Conservation (phyloP, 2,329 filamentous ascomycete species). For the Didymella sp. region DNA sequence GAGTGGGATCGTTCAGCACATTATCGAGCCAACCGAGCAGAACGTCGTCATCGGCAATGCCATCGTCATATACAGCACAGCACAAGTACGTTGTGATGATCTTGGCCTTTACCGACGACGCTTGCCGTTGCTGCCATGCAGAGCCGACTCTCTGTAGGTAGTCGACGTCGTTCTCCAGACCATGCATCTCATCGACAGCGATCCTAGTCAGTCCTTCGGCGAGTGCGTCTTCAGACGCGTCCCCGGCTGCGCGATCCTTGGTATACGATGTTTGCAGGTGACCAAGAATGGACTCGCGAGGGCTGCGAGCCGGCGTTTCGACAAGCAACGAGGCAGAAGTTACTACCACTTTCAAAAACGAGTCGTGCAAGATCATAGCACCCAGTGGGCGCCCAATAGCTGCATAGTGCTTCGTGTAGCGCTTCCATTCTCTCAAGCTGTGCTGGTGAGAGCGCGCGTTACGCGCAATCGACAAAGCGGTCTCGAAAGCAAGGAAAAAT, state of each 20-base stretch:
- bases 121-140: constrained; percentile 83
- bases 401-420: constrained; percentile 82
- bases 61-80: constrained; percentile 81
- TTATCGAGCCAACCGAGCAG: constrained; percentile 87
- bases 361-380: constrained; percentile 88
- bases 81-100: constrained; percentile 85
- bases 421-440: constrained; percentile 83
- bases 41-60: constrained; percentile 77
- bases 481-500: constrained; percentile 86
- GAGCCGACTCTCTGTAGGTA: constrained; percentile 83
- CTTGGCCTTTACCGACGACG: constrained; percentile 83
- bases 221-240: constrained; percentile 41
- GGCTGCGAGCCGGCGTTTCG: constrained; percentile 63
- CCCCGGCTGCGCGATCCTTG: constrained; percentile 24
- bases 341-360: constrained; percentile 84
- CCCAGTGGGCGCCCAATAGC: constrained; percentile 80
- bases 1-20: constrained; percentile 75
- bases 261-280: constrained; percentile 57
- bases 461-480: constrained; percentile 86
- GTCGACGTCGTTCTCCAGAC: constrained; percentile 87
- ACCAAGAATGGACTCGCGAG: constrained; percentile 73
- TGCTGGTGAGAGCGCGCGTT: constrained; percentile 73
- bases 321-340: constrained; percentile 78
- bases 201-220: constrained; percentile 71
- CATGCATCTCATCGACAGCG: constrained; percentile 80